Base-by-base conservation (phyloP, 768 basidiomycete genomes). In the Chalciporus sphaerocephalus region DNA sequence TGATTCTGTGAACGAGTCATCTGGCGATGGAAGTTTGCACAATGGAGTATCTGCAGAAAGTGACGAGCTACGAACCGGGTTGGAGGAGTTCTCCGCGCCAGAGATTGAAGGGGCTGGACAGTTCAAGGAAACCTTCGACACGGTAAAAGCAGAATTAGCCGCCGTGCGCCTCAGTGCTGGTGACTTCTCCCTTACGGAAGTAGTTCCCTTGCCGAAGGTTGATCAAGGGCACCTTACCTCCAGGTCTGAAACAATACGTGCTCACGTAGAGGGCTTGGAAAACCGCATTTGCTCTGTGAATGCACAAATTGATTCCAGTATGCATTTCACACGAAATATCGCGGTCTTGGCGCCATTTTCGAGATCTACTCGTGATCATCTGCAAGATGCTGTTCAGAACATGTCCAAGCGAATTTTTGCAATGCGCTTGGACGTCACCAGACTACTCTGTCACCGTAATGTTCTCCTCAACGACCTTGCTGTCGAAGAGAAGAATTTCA, bases 331-430 rank as follows among this genome's bases (percentile, higher is more conserved):
- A 17, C 83, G 87, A 33, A 95, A 94, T 56, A 74, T 97, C 17
- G 84, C 84, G 2, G 79, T 87, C 34, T 74, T 97, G 30, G 86
- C 90, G 13, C 94, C 96, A 3, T 94, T 98, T 64, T 89, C 85
- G 58, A 80, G 80, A 38, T 72, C 83, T 8, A 93, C 93, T 4
- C 80, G 93, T 38, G 87, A 91, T 50, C 78, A 83, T 36, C 74
- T 99, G 21, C 68, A 78, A 18, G 55, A 67, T 18, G 73, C 81
- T 3, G 69, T 93, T 15, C 80, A 82, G 53, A 69, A 66, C 15
- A 69, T 85, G 11, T 79, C 85, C 7, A 83, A 78, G 58, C 75
- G 78, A 32, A 68, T 98, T 39, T 78, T 76, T 55, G 72, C 75
- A 50, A 68, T 81, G 38, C 80, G 91, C 38, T 69, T 95, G 41